Evolutionary conservation across 2,329 filamentous ascomycete species (phyloP), one percentile per base, ranked within the genome.

Genomic region (Fusarium stilboides): DNA sequence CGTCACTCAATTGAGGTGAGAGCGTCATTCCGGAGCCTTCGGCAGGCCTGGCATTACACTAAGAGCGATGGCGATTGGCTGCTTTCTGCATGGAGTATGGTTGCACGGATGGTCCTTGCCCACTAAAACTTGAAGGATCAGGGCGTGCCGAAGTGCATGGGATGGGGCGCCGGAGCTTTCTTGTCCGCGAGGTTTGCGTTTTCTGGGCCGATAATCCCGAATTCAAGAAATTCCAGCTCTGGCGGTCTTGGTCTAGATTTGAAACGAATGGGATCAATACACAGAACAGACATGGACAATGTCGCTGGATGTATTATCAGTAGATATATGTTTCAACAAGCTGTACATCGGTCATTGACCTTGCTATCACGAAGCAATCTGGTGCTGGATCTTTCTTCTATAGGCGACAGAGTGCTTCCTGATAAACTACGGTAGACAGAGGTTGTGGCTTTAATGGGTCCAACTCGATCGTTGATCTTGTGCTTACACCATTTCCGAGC

Each of bases 1-100:
- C 47, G 22, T 43, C 42, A 54, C 28, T 39, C 50, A 37, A 59
- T 50, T 43, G 65, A 57, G 50, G 36, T 43, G 65, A 57, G 50
- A 33, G 65, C 65, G 65, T 68, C 66, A 69, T 67, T 53, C 58
- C 68, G 68, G 68, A 68, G 58, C 36, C 37, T 68, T 70, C 68
- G 68, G 67, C 68, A 68, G 34, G 60, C 31, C 42, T 70, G 60
- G 28, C 31, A 68, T 70, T 61, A 69, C 53, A 67, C 51, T 40
- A 15, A 42, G 20, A 24, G 28, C 20, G 7, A 12, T 14, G 15
- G 9, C 37, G 58, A 70, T 70, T 70, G 67, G 67, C 3, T 34
- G 9, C 3, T n/a, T 54, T 3, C 6, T 22, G 28, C 31, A 43
- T 53, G 55, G 45, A 44, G 51, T 46, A 36, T 40, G 26, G 34